These are phyloP conservation scores for Corrigiola litoralis DNA, from an alignment of 179 eudicot species.

Conservation along the genomic window DNA sequence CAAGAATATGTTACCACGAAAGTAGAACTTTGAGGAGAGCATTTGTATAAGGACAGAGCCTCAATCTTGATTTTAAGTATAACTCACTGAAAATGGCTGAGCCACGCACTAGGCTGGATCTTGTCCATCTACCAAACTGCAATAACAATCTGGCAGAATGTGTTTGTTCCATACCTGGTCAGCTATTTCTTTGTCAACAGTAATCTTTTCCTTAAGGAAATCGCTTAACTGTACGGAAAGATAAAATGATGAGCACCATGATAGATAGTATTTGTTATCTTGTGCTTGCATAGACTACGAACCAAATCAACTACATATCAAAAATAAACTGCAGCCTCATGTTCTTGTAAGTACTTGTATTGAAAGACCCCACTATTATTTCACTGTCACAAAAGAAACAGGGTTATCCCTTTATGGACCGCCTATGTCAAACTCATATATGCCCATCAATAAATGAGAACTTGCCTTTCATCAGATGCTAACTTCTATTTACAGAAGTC, in stretches of 20 bases:
- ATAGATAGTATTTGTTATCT: constrained; percentile 2
- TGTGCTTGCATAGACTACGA: constrained; percentile 5
- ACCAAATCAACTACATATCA: constrained; percentile 5
- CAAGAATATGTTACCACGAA: background rate
- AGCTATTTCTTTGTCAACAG: constrained; percentile 11
- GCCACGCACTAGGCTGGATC: constrained; percentile 10
- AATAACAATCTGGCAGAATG: constrained; percentile 2
- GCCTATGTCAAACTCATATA: constrained; percentile 14
- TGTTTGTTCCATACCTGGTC: constrained; percentile 13
- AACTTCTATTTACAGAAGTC: constrained; percentile 2
- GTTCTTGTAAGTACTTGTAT: background rate
- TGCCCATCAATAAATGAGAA: constrained; percentile 13
- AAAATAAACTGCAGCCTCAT: constrained; percentile 8
- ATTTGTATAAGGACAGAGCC: background rate
- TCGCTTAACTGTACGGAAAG: background rate
- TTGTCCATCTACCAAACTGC: constrained; percentile 29
- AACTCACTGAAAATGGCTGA: constrained; percentile 9
- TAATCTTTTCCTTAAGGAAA: constrained; percentile 2
- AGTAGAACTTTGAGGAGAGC: too few relatives aligned
- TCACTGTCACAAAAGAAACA: background rate
- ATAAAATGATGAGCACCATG: background rate
- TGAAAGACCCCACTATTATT: constrained; percentile 8
- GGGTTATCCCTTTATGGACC: background rate
- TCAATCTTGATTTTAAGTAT: background rate
- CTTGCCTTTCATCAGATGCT: constrained; percentile 9